Evolutionary conservation across 140 eudicot species (phyloP), one percentile per base, ranked within the genome.

Genomic region (Senecio squalidus): DNA sequence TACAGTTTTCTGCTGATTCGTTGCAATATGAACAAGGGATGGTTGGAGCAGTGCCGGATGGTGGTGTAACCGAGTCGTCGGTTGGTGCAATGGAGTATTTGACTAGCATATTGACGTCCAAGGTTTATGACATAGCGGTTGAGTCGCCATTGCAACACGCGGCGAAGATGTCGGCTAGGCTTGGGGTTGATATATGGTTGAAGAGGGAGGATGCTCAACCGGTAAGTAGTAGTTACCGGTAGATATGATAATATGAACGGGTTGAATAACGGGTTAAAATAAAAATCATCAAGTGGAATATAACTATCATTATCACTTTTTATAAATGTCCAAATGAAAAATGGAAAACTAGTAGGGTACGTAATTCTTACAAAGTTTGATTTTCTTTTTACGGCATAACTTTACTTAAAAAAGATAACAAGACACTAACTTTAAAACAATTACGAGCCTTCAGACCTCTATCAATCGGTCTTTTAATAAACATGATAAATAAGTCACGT

Each of bases 1-100:
- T 62, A 23, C 34, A 24, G 5, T 90, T 16, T 36, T 43, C 49
- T 13, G 20, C 49, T 9, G 8, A n/a, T 4, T 43, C 49, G 5
- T 43, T 43, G 49, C 49, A 43, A 17, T 43, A 43, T 17, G 49
- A 43, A 6, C 21, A n/a, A 43, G 49, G 49, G 14, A n/a, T 14
- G 21, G 9, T 43, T 3, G 49, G 49, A 0, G 49, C 49, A 14
- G 49, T 43, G 21, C 49, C 49, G 17, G 49, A 43, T 17, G 21
- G 21, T 16, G 8, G 21, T n/a, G 49, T 43, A 6, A 7, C 5
- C 2, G 49, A 43, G 1, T n/a, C 21, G 3, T 9, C 49, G 2
- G 18, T 43, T n/a, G 15, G 49, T 43, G 49, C 18, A 43, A 43
- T 43, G 49, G 49, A 43, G 49, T 43, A 43, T 17, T 43, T 43